Evolutionary conservation across 306 rosid species (phyloP), one percentile per base, ranked within the genome.

Genomic region (Heteromeles arbutifolia): DNA sequence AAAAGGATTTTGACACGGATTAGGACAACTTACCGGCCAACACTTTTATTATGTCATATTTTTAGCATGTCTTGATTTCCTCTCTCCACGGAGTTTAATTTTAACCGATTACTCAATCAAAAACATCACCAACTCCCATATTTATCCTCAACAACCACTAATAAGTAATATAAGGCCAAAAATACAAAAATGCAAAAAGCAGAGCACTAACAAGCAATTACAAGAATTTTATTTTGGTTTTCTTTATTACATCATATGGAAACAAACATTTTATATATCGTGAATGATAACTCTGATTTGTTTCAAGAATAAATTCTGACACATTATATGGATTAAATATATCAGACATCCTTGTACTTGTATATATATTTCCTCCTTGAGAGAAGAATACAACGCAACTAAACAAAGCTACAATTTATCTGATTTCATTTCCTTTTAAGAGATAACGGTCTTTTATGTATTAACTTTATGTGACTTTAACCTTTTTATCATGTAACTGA

Each of bases 21-120:
- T 62, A 43, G n/a, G 70, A 74, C 77, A 62, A 62, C 63, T 43
- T 43, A 19, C n/a, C 62, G 70, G 70, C 70, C 45, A 37, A 7
- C 17, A 17, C 6, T 74, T 48, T 62, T 61, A 12, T 19, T 3
- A 19, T 74, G 69, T 26, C n/a, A 74, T 26, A 11, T 26, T 74
- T 54, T 21, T 54, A 14, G 31, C 19, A 59, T 2, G 19, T 43
- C 59, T 26, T 43, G 5, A 44, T 28, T 44, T 74, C 15, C 69
- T 19, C 22, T 31, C 45, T 62, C 11, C 22, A 11, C 0, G 11
- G 15, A 7, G 4, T 56, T 15, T 1, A 12, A 48, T 48, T 48
- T 6, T 37, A 34, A 37, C 29, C 8, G 8, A 11, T n/a, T 50
- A 13, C 25, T 43, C 29, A 12, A 44, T 12, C 2, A 61, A 48